Evolutionary conservation across 352 stramenopile species (phyloP).

Genomic region (Sclerospora graminicola): DNA sequence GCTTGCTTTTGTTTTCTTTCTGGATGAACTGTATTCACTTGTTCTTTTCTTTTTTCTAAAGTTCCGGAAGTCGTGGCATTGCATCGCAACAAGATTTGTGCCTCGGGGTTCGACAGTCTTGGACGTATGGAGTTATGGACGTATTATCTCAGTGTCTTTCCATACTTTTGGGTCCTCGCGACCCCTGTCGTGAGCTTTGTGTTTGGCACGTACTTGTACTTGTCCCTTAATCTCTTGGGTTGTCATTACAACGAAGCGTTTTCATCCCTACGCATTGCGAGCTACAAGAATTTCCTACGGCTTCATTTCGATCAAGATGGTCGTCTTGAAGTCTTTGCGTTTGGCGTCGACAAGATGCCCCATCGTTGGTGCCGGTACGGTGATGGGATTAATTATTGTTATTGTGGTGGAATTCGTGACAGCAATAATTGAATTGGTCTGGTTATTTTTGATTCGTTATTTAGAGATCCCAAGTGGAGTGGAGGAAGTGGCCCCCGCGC

Average conservation of each 20-base stretch:
- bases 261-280: slow-evolving; percentile 75
- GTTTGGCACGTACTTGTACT: slow-evolving; percentile 79
- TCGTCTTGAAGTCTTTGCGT: slow-evolving; percentile 70
- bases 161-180: slow-evolving; percentile 84
- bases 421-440: slow-evolving; percentile 1
- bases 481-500: slow-evolving; percentile 36
- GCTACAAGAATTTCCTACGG: slow-evolving; percentile 86
- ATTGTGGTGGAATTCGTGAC: neutral
- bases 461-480: slow-evolving; percentile 69
- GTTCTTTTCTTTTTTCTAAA: slow-evolving; percentile 5
- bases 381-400: neutral
- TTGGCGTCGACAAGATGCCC: slow-evolving; percentile 87
- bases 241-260: slow-evolving; percentile 88
- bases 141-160: slow-evolving; percentile 78
- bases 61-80: slow-evolving; percentile 77
- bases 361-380: slow-evolving; percentile 68
- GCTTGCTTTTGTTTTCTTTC: too few relatives aligned
- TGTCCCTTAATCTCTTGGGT: slow-evolving; percentile 75
- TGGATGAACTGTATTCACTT: too few relatives aligned
- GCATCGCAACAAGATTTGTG: slow-evolving; percentile 75
- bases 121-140: slow-evolving; percentile 64
- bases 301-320: slow-evolving; percentile 66
- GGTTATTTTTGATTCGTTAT: neutral
- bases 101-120: slow-evolving; percentile 42
- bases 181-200: slow-evolving; percentile 72